Percentiles rank a stretch among this genome's conserved stretches.
Evolutionary conservation across 139 green algal genomes (phyloP).

Genomic region (Diplosphaera chodatii): DNA sequence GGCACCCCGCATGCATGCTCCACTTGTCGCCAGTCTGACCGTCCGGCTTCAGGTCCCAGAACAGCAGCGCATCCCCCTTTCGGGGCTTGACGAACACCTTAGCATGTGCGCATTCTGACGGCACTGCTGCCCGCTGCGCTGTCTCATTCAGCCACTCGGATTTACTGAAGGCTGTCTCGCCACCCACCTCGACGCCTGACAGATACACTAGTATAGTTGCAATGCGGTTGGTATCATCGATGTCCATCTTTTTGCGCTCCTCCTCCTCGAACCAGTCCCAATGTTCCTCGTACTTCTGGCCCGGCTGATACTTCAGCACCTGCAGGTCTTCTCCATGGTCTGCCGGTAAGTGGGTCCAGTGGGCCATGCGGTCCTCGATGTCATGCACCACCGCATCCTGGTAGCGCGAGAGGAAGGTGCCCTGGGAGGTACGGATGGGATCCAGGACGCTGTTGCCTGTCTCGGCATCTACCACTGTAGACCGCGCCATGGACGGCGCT

Average conservation of each 20-base stretch:
- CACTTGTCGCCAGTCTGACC: slow-evolving; percentile 9
- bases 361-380: slow-evolving; percentile 52
- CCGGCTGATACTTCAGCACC: slow-evolving; percentile 57
- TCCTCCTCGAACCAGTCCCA: slow-evolving; percentile 60
- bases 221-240: slow-evolving; percentile 27
- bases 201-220: slow-evolving; percentile 72
- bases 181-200: slow-evolving; percentile 49
- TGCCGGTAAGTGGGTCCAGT: slow-evolving; percentile 63
- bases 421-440: slow-evolving; percentile 53
- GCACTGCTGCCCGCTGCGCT: slow-evolving; percentile 21
- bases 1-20: slow-evolving; percentile 25
- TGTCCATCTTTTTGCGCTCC: slow-evolving; percentile 20
- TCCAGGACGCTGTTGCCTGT: slow-evolving; percentile 37
- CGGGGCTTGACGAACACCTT: slow-evolving; percentile 20
- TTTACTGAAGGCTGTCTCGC: slow-evolving; percentile 61
- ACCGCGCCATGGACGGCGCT: slow-evolving; percentile 29
- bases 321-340: slow-evolving; percentile 59
- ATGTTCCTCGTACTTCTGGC: slow-evolving; percentile 57
- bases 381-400: slow-evolving; percentile 42
- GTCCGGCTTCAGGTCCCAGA: slow-evolving; percentile 53
- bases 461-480: slow-evolving; percentile 46
- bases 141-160: slow-evolving; percentile 37
- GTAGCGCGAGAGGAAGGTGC: slow-evolving; percentile 39
- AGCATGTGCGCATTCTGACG: slow-evolving; percentile 25
- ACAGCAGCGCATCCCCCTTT: slow-evolving; percentile 56